These are phyloP conservation scores for Gamsiella multidivaricata DNA, from an alignment of 192 early-diverging fungal species.

Conservation along the genomic window DNA sequence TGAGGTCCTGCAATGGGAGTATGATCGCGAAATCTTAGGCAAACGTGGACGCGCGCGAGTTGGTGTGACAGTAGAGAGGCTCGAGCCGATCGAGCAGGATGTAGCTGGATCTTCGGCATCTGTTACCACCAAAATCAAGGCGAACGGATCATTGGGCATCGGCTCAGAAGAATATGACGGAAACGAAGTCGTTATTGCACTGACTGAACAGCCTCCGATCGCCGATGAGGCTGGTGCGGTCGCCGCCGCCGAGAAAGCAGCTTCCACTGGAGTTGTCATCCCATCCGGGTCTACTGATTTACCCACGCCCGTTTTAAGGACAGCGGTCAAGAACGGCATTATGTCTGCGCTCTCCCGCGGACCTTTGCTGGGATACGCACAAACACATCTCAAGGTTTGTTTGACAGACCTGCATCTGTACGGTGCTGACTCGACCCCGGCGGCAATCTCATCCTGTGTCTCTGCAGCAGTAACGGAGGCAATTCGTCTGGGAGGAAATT, in stretches of 20 bases:
- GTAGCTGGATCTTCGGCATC: constrained; percentile 1
- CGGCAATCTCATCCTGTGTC: constrained; percentile 72
- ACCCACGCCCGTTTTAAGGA: constrained; percentile 33
- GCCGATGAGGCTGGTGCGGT: constrained; percentile 30
- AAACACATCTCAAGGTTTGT: constrained; percentile 70
- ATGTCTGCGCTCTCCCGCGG: constrained; percentile 77
- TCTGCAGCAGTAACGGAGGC: constrained; percentile 72
- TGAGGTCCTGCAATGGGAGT: constrained; percentile 54
- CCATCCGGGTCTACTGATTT: constrained; percentile 20
- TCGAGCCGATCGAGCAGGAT: constrained; percentile 53
- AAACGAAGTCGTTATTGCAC: constrained; percentile 49
- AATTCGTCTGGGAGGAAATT: constrained; percentile 43
- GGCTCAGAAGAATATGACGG: constrained; percentile 53
- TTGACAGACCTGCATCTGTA: constrained; percentile 65
- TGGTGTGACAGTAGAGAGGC: constrained; percentile 63
- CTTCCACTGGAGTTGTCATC: constrained; percentile 18
- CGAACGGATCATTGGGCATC: neutral
- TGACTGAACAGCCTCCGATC: constrained; percentile 18
- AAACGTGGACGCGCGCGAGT: constrained; percentile 70
- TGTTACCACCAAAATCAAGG: neutral
- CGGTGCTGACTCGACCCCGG: constrained; percentile 64
- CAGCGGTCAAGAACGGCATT: constrained; percentile 75
- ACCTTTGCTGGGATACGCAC: constrained; percentile 80
- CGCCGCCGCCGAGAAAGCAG: constrained; percentile 25
- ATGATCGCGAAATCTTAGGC: constrained; percentile 79